Evolutionary conservation across 73 alveolate species (phyloP).

Genomic region (Paramecium octaurelia): DNA sequence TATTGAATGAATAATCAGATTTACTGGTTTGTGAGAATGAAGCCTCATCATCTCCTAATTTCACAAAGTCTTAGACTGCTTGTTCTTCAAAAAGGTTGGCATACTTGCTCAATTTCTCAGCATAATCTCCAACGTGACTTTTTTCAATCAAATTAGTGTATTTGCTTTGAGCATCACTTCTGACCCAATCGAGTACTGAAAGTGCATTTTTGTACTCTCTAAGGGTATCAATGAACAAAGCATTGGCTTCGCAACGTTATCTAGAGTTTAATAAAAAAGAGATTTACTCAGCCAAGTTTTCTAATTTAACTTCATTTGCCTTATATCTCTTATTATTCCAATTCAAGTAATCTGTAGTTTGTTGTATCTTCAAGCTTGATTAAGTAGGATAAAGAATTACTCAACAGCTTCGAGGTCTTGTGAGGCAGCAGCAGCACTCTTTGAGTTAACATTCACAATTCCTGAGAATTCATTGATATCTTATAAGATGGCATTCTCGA

Average conservation of each 20-base stretch:
- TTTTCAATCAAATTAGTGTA: background rate
- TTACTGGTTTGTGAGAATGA: background rate
- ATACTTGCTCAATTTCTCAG: slow-evolving; percentile 28
- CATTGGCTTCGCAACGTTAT: slow-evolving; percentile 49
- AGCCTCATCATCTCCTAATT: slow-evolving; percentile 29
- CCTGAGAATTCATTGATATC: slow-evolving; percentile 45
- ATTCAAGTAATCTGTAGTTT: slow-evolving; percentile 49
- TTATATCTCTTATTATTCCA: slow-evolving; percentile 48
- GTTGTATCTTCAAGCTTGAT: background rate
- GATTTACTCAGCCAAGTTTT: slow-evolving; percentile 20
- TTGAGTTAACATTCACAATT: slow-evolving; percentile 19
- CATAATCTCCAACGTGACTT: slow-evolving; percentile 19
- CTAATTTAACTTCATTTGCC: slow-evolving; percentile 27
- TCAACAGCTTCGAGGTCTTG: slow-evolving; percentile 13
- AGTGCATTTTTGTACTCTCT: slow-evolving; percentile 52
- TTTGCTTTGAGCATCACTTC: slow-evolving; percentile 39
- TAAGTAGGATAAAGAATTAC: background rate
- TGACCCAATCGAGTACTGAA: slow-evolving; percentile 37
- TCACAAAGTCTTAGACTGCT: slow-evolving; percentile 42
- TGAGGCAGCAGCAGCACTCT: slow-evolving; percentile 29
- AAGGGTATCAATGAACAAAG: slow-evolving; percentile 34
- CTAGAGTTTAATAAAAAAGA: background rate
- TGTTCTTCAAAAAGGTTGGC: slow-evolving; percentile 49
- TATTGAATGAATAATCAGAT: background rate
- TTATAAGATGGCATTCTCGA: background rate